phyloP scores from a whole-genome alignment of 225 moss, liverwort and hornwort species.

The Pseudisothecium myosuroides region DNA sequence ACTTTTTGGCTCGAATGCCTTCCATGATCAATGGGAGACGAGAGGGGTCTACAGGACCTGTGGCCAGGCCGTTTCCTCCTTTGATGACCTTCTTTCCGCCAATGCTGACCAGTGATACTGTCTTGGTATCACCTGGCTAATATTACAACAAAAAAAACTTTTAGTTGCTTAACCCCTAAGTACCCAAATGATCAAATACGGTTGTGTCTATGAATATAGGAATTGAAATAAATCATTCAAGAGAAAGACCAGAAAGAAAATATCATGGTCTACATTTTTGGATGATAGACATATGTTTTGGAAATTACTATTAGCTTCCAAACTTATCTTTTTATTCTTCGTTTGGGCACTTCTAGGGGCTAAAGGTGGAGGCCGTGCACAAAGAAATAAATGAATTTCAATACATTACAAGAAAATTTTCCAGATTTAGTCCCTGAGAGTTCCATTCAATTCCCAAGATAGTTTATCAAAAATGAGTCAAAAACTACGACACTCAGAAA shows the following conservation, averaged over 20 bases:
- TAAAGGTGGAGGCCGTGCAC: not conserved
- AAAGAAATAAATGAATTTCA: not conserved
- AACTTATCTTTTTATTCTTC: not conserved
- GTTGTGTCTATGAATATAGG: not conserved
- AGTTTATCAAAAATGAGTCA: not conserved
- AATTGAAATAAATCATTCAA: not conserved
- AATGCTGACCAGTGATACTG: conserved; percentile 58
- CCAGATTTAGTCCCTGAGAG: not conserved
- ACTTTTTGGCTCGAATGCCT: conserved; percentile 25
- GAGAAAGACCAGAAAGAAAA: not conserved
- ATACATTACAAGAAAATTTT: not conserved
- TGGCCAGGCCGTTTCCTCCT: conserved; percentile 81
- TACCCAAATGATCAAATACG: not conserved
- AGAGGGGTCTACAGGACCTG: conserved; percentile 49
- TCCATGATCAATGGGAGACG: conserved; percentile 71
- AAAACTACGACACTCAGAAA: not conserved
- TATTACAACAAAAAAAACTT: not conserved
- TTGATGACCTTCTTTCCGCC: conserved; percentile 69
- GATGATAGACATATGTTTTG: not conserved
- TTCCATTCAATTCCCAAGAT: not conserved
- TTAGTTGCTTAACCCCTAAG: not conserved
- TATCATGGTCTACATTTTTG: not conserved
- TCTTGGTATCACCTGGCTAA: conserved; percentile 68
- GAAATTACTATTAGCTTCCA: not conserved
- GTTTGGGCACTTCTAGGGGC: not conserved